Evolutionary conservation across 2,329 filamentous ascomycete species (phyloP), one percentile per base, ranked within the genome.

Genomic region (Aspergillus ruber): DNA sequence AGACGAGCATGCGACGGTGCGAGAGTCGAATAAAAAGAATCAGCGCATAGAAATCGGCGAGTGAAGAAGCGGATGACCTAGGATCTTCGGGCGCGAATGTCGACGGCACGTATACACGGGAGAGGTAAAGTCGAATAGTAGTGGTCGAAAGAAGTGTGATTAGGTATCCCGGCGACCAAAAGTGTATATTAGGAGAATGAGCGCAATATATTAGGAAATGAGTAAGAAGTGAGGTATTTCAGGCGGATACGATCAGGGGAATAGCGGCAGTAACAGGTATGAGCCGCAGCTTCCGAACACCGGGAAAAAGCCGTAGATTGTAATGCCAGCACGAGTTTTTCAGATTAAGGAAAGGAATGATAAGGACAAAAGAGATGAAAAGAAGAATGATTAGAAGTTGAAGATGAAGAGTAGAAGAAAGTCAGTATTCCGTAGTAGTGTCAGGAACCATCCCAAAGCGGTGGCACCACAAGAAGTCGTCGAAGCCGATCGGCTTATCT

Each of bases 401-500:
- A 42, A 32, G 42, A 17, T 43, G 43, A 42, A 17, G 32, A 18
- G 6, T 5, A 21, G 18, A 29, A 46, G 23, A 39, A 20, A 20
- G 38, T 44, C 43, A 47, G 42, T n/a, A n/a, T n/a, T n/a, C n/a
- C n/a, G n/a, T n/a, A n/a, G n/a, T 20, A 42, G 43, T 44, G 29
- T 47, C 18, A 46, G 45, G 35, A 47, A 38, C 48, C 27, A 43
- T 52, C 36, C 10, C 40, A 27, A 9, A n/a, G 40, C 20, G 12
- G 48, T 50, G 48, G 48, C 48, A 50, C 48, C 48, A 50, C 45
- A 15, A 42, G 42, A 44, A 17, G 23, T 15, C 23, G 32, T 23
- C 20, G 38, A 6, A 20, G 18, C 15, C n/a, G 42, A 20, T 23
- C 18, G 15, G 7, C 29, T 43, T 32, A 32, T 32, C 29, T 35